Evolutionary conservation across 805 yeast species (phyloP).

Genomic region (Sugiyamaella smithiae): DNA sequence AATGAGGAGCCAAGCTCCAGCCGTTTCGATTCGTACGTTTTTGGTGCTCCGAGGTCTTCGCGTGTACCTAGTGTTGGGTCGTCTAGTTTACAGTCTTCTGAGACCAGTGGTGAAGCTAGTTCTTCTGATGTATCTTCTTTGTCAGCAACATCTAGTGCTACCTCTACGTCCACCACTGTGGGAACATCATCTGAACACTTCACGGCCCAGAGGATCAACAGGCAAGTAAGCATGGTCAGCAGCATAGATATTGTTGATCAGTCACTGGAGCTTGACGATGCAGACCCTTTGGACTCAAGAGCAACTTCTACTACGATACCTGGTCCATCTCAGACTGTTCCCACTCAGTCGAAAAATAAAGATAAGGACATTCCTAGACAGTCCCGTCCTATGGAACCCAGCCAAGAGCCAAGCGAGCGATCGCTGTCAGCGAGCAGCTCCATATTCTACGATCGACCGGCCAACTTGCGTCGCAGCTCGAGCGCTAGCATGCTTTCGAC

Average conservation of each 20-base stretch:
- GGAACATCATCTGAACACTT: not conserved
- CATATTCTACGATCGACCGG: not conserved
- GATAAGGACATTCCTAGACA: not conserved
- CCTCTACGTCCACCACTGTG: not conserved
- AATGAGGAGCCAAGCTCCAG: not conserved
- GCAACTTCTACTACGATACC: not conserved
- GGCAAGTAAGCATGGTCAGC: conserved; percentile 15
- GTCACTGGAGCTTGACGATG: conserved; percentile 9
- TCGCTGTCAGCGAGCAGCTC: not conserved
- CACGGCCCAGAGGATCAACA: conserved; percentile 1
- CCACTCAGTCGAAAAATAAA: not conserved
- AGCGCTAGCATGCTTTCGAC: conserved; percentile 10
- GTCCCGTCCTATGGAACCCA: not conserved
- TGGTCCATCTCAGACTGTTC: not conserved
- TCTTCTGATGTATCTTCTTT: not conserved
- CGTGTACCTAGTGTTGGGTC: conserved; percentile 3
- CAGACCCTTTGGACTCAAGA: conserved; percentile 10
- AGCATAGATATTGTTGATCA: conserved; percentile 23
- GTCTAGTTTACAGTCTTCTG: conserved; percentile 1
- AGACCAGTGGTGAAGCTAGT: not conserved
- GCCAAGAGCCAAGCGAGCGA: not conserved
- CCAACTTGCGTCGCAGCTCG: conserved; percentile 3
- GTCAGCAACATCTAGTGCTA: not conserved
- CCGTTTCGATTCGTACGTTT: conserved; percentile 1
- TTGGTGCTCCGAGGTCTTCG: not conserved